Percentiles rank a stretch among this genome's conserved stretches.
These are phyloP conservation scores for Cystoderma amianthinum DNA, from an alignment of 768 basidiomycete species.

Conservation along the genomic window DNA sequence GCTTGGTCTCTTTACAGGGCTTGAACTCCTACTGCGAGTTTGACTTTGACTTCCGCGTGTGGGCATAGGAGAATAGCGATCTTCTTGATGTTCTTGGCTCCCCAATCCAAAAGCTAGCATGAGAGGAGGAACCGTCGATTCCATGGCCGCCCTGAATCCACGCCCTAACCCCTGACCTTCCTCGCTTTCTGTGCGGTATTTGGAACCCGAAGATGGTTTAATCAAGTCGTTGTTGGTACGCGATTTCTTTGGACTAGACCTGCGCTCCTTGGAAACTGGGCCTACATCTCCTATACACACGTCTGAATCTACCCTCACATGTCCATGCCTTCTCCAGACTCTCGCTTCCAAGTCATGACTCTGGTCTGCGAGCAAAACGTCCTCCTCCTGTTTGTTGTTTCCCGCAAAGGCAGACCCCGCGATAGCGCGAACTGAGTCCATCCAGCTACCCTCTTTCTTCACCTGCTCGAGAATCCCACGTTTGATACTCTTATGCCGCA, in stretches of 20 bases:
- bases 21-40: conserved; percentile 16
- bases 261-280: no score
- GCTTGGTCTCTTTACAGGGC: conserved; percentile 16
- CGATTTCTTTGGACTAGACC: no score
- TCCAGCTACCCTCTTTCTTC: neutral
- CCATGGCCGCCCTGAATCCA: no score
- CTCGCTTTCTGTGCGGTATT: no score
- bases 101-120: neutral
- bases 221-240: no score
- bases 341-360: neutral
- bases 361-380: neutral
- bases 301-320: conserved; percentile 19
- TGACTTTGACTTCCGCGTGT: conserved; percentile 16
- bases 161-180: no score
- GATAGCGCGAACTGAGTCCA: neutral
- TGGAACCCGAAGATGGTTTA: no score
- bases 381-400: neutral
- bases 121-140: neutral
- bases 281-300: no score
- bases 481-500: neutral
- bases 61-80: conserved; percentile 34
- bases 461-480: neutral
- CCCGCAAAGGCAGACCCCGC: no score
- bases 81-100: conserved; percentile 10
- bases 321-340: conserved; percentile 11